Evolutionary conservation across 2,329 filamentous ascomycete species (phyloP).

Genomic region (Emmonsia crescens): DNA sequence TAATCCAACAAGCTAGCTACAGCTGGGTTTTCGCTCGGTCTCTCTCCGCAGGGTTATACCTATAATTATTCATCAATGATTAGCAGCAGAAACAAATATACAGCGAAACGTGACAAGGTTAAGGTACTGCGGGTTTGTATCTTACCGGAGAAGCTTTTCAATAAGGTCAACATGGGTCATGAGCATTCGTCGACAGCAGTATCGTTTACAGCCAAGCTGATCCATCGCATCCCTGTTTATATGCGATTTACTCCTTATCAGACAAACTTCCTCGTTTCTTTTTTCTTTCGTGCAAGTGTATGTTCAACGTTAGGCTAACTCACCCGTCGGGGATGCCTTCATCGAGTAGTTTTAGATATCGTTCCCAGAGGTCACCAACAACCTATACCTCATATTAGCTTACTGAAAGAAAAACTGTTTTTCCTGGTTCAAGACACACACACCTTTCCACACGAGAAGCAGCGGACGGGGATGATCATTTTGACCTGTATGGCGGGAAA

Average conservation of each 20-base stretch:
- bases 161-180: conserved; percentile 99
- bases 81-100: not conserved
- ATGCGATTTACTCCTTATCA: conserved; percentile 3
- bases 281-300: not conserved
- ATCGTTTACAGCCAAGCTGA: conserved; percentile 81
- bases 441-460: conserved; percentile 99
- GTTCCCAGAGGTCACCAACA: conserved; percentile 93
- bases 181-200: conserved; percentile 98
- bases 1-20: conserved; percentile 8
- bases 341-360: conserved; percentile 80
- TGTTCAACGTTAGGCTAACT: conserved; percentile 19
- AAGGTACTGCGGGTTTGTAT: conserved; percentile 20
- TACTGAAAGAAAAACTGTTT: conserved; percentile 9
- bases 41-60: conserved; percentile 41
- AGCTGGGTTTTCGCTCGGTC: conserved; percentile 31
- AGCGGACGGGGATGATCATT: conserved; percentile 98
- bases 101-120: not conserved
- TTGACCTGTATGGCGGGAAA: not conserved
- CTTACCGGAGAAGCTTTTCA: conserved; percentile 89
- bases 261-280: not conserved
- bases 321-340: conserved; percentile 66
- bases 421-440: conserved; percentile 11
- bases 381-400: conserved; percentile 51
- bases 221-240: conserved; percentile 80
- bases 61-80: conserved; percentile 13